These are phyloP conservation scores for Lachancea quebecensis DNA, from an alignment of 805 yeast genomes.

Conservation along the genomic window DNA sequence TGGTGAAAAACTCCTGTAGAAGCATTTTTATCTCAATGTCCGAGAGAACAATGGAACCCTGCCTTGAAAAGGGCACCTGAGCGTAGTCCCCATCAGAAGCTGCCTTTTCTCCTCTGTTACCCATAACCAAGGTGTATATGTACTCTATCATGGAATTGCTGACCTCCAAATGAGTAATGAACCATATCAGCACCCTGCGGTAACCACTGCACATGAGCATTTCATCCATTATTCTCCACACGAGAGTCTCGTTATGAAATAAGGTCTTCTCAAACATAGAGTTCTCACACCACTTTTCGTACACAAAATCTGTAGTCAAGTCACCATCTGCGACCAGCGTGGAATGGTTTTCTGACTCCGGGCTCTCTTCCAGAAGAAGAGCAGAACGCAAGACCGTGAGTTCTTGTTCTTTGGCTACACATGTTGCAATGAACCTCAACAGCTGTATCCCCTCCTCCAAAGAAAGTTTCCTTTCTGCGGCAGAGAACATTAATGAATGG, in stretches of 20 bases:
- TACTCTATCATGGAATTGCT: conserved; percentile 53
- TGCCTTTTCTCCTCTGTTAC: conserved; percentile 42
- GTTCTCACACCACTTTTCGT: conserved; percentile 39
- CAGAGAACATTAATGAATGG: conserved; percentile 13
- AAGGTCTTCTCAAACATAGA: conserved; percentile 46
- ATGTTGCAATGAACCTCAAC: conserved; percentile 43
- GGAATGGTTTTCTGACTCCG: conserved; percentile 3
- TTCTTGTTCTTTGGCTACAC: conserved; percentile 41
- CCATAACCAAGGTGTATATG: conserved; percentile 52
- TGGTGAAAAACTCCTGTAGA: conserved; percentile 62
- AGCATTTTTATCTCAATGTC: conserved; percentile 60
- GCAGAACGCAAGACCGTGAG: conserved; percentile 21
- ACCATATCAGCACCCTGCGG: conserved; percentile 61
- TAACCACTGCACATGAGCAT: conserved; percentile 61
- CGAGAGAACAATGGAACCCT: conserved; percentile 47
- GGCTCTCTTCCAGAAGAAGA: not conserved
- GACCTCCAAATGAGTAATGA: conserved; percentile 53
- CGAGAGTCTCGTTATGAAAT: conserved; percentile 44
- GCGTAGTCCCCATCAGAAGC: conserved; percentile 5
- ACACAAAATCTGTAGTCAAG: conserved; percentile 45
- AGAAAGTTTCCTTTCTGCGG: conserved; percentile 15
- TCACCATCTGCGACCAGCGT: conserved; percentile 19
- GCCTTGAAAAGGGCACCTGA: conserved; percentile 43
- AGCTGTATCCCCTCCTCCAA: conserved; percentile 14
- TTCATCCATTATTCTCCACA: conserved; percentile 58